These are phyloP conservation scores for Westerdykella ornata DNA, from an alignment of 2,329 filamentous ascomycete species.

Conservation along the genomic window DNA sequence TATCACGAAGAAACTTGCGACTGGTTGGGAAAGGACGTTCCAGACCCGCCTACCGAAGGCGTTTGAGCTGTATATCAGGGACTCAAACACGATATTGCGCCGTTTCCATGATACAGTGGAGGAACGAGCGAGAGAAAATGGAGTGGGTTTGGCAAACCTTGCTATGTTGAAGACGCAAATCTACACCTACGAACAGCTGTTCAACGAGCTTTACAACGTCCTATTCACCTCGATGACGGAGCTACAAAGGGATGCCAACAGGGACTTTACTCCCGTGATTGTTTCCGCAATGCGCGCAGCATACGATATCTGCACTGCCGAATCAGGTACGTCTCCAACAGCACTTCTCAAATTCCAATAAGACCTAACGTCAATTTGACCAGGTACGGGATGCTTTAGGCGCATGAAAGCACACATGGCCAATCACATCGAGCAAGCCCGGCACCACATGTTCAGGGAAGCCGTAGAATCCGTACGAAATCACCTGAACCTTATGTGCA, in stretches of 20 bases:
- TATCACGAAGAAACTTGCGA: constrained; percentile 37
- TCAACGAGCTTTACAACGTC: constrained; percentile 33
- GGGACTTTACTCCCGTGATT: constrained; percentile 49
- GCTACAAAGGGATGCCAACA: constrained; percentile 48
- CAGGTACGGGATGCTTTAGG: constrained; percentile 41
- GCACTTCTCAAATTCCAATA: background rate
- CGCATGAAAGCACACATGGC: constrained; percentile 51
- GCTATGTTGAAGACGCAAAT: constrained; percentile 40
- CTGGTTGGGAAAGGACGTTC: constrained; percentile 43
- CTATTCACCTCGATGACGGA: constrained; percentile 39
- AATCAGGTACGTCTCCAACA: constrained; percentile 33
- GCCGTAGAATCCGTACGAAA: constrained; percentile 40
- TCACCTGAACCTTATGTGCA: constrained; percentile 40
- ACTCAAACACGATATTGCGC: constrained; percentile 28
- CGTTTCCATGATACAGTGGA: constrained; percentile 42
- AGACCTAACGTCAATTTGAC: background rate
- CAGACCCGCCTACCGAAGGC: constrained; percentile 39
- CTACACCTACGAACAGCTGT: constrained; percentile 36
- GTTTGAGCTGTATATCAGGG: constrained; percentile 33
- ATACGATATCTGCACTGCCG: constrained; percentile 43
- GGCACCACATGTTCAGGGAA: constrained; percentile 46
- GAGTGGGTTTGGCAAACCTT: constrained; percentile 38
- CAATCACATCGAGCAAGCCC: constrained; percentile 38
- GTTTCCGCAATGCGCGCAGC: constrained; percentile 40
- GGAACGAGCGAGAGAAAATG: constrained; percentile 34